Percentiles rank a stretch among this genome's conserved stretches.
These are phyloP conservation scores for Spiraea crenata DNA, from an alignment of 331 rosid species.

Conservation along the genomic window DNA sequence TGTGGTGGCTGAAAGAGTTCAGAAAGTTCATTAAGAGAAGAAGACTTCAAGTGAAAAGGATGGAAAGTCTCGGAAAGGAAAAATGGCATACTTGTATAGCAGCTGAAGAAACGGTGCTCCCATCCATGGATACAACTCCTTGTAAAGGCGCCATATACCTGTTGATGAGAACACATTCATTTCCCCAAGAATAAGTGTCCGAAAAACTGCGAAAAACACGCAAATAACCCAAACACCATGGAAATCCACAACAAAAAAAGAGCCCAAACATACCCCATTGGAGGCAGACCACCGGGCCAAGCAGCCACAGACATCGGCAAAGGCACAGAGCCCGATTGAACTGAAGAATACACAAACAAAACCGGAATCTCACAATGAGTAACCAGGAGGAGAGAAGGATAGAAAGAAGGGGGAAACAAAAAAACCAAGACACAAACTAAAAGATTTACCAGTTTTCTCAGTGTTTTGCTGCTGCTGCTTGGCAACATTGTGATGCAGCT, in stretches of 20 bases:
- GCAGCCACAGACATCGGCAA: constrained; percentile 71
- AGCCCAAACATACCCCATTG: constrained; percentile 67
- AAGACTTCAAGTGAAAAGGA: background rate
- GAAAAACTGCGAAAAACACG: constrained; percentile 7
- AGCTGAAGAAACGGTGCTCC: constrained; percentile 66
- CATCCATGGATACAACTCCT: constrained; percentile 94
- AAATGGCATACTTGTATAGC: constrained; percentile 55
- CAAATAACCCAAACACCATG: constrained; percentile 15
- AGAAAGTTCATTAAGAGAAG: background rate
- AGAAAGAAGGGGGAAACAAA: background rate
- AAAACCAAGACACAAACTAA: background rate
- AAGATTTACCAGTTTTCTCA: constrained; percentile 58
- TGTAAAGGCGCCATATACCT: constrained; percentile 91
- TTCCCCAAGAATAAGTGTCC: constrained; percentile 21
- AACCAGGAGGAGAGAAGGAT: background rate
- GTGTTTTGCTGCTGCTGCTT: constrained; percentile 42
- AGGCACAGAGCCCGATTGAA: constrained; percentile 61
- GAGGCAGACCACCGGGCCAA: constrained; percentile 91
- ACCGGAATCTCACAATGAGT: constrained; percentile 12
- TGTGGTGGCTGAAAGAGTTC: constrained; percentile 61
- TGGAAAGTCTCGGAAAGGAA: background rate
- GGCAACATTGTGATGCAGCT: constrained; percentile 44
- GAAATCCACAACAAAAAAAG: constrained; percentile 18
- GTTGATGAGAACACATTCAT: constrained; percentile 45
- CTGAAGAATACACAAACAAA: constrained; percentile 30